A percentile compares a stretch with the other conserved stretches of the same genome.
Evolutionary conservation across 768 basidiomycete genomes (phyloP).

Genomic region (Hysterangium stoloniferum): DNA sequence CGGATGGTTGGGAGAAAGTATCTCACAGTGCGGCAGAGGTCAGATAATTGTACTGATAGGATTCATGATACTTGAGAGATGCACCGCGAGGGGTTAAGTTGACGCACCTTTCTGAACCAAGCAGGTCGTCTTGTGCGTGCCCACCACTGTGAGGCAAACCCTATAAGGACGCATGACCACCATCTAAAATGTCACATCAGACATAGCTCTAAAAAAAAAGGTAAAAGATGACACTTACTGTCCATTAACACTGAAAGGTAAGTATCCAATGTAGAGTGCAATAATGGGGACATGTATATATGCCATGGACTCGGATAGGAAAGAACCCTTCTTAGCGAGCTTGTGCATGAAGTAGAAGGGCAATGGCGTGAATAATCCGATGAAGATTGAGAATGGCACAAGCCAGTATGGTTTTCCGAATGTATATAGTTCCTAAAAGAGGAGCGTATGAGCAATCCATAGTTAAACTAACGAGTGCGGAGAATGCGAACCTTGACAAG

Average conservation of each 20-base stretch:
- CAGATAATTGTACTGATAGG: conserved; percentile 34
- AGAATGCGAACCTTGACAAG: conserved; percentile 26
- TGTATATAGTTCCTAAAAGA: conserved; percentile 36
- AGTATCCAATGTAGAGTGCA: conserved; percentile 22
- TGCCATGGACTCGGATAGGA: conserved; percentile 27
- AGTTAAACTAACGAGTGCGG: not conserved
- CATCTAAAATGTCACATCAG: conserved; percentile 24
- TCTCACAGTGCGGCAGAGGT: conserved; percentile 34
- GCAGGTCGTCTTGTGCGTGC: conserved; percentile 33
- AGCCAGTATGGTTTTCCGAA: conserved; percentile 40
- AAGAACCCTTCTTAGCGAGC: conserved; percentile 26
- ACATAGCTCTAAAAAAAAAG: not conserved
- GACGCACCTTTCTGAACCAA: conserved; percentile 40
- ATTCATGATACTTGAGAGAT: not conserved
- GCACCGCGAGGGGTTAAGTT: not conserved
- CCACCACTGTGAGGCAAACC: conserved; percentile 42
- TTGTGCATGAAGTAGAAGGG: conserved; percentile 42
- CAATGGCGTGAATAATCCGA: conserved; percentile 42
- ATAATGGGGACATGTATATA: conserved; percentile 43
- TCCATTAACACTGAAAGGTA: conserved; percentile 47
- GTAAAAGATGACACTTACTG: conserved; percentile 23
- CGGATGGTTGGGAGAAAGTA: not conserved
- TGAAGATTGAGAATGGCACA: conserved; percentile 42
- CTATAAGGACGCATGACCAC: conserved; percentile 42
- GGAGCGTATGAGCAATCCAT: not conserved